Conservation (phyloP, 768 basidiomycete species). For the Trichaptum fuscoviolaceum region DNA sequence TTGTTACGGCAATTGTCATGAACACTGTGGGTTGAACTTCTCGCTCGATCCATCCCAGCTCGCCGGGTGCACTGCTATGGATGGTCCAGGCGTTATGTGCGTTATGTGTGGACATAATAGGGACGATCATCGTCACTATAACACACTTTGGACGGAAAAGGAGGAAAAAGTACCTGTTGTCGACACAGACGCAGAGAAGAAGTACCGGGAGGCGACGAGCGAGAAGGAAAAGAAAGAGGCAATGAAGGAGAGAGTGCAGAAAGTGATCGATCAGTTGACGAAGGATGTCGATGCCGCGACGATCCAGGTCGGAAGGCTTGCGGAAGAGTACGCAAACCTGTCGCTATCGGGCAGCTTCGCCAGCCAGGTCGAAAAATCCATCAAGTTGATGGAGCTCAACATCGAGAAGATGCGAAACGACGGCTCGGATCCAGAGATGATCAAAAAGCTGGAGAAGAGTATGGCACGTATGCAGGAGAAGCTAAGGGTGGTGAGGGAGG, state of each 20-base stretch:
- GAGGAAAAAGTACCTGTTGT: conserved; percentile 7
- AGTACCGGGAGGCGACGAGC: conserved; percentile 13
- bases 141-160: conserved; percentile 12
- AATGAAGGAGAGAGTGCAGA: background rate
- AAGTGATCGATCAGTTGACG: background rate
- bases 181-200: conserved; percentile 14
- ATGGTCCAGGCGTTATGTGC: conserved; percentile 9
- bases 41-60: background rate
- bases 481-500: background rate
- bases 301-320: background rate
- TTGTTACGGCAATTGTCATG: background rate
- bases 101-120: conserved; percentile 14
- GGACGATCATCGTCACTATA: conserved; percentile 15
- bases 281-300: background rate
- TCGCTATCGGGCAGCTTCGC: background rate
- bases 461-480: background rate
- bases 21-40: background rate
- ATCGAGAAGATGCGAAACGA: background rate
- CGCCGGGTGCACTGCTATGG: background rate
- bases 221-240: conserved; percentile 8
- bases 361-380: background rate
- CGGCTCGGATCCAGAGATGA: background rate
- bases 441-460: background rate
- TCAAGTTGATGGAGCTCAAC: background rate
- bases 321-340: background rate